A percentile compares a stretch with the other conserved stretches of the same genome.
Conservation (phyloP, 2,329 filamentous ascomycete genomes). For the Curvularia sp. region DNA sequence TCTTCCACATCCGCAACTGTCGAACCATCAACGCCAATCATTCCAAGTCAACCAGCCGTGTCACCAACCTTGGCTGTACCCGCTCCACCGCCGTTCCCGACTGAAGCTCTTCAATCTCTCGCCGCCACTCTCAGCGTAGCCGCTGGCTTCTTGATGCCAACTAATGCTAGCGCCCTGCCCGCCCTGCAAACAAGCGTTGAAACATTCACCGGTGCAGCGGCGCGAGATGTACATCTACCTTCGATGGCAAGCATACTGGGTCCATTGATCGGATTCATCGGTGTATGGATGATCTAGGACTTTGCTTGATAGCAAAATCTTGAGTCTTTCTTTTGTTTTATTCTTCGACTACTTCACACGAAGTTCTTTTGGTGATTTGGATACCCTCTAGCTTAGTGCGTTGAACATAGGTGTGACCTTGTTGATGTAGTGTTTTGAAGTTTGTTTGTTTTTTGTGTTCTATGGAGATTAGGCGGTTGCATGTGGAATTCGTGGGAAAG, state of each 20-base stretch:
- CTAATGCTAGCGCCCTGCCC: conserved; percentile 7
- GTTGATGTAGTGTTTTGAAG: background rate
- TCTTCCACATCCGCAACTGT: background rate
- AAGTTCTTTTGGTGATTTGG: background rate
- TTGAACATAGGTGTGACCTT: background rate
- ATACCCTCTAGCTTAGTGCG: background rate
- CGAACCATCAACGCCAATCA: background rate
- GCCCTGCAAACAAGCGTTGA: background rate
- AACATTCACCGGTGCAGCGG: conserved; percentile 12
- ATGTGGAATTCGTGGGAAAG: background rate
- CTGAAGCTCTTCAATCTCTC: background rate
- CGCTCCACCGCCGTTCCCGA: background rate
- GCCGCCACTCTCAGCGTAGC: conserved; percentile 13
- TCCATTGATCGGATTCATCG: background rate
- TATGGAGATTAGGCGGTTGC: background rate
- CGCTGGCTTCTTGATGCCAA: conserved; percentile 9
- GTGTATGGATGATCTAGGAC: background rate
- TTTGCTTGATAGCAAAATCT: background rate
- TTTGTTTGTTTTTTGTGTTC: background rate
- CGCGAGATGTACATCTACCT: background rate
- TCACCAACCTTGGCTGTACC: background rate
- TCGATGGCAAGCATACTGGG: background rate
- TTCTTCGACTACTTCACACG: background rate
- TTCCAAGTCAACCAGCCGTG: background rate
- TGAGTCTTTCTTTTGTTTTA: background rate